Conservation (phyloP, 176 grass and related monocot genomes). For the Oryza meyeriana region DNA sequence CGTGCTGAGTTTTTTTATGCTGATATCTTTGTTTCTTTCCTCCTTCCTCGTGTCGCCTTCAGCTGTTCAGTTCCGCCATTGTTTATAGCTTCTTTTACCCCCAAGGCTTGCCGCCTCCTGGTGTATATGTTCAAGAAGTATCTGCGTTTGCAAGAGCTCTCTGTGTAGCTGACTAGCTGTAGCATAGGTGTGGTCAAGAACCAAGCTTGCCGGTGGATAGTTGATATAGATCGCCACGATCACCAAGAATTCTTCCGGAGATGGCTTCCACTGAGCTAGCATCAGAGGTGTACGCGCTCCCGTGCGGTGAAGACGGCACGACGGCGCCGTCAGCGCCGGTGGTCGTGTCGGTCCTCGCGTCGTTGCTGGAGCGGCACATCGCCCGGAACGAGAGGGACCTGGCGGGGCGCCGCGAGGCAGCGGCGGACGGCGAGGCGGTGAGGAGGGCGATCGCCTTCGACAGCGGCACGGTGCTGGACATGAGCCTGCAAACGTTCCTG, state of each 20-base stretch:
- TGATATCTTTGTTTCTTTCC: slow-evolving; percentile 20
- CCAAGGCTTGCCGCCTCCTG: background rate
- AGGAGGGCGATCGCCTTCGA: slow-evolving; percentile 47
- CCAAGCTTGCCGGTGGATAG: background rate
- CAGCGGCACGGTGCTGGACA: slow-evolving; percentile 61
- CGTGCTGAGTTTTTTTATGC: slow-evolving; percentile 18
- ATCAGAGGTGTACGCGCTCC: slow-evolving; percentile 41
- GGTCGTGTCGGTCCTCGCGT: slow-evolving; percentile 73
- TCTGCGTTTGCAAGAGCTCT: background rate
- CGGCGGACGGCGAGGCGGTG: background rate
- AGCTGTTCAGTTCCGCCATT: slow-evolving; percentile 27
- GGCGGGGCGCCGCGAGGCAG: background rate
- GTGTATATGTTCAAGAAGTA: background rate
- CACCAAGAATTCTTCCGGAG: background rate
- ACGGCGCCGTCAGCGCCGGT: slow-evolving; percentile 39
- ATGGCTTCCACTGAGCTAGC: slow-evolving; percentile 49
- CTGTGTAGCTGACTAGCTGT: background rate
- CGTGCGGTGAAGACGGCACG: slow-evolving; percentile 21
- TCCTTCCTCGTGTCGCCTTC: slow-evolving; percentile 41
- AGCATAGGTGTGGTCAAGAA: background rate
- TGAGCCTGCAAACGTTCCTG: slow-evolving; percentile 63
- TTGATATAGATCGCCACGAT: background rate
- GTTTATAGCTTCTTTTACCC: slow-evolving; percentile 34
- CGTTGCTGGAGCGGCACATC: slow-evolving; percentile 72
- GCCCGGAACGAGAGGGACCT: slow-evolving; percentile 57